Percentiles rank a stretch among this genome's conserved stretches.
Conservation (phyloP, 1,284 basidiomycete genomes). For the Ceratobasidium sp. region DNA sequence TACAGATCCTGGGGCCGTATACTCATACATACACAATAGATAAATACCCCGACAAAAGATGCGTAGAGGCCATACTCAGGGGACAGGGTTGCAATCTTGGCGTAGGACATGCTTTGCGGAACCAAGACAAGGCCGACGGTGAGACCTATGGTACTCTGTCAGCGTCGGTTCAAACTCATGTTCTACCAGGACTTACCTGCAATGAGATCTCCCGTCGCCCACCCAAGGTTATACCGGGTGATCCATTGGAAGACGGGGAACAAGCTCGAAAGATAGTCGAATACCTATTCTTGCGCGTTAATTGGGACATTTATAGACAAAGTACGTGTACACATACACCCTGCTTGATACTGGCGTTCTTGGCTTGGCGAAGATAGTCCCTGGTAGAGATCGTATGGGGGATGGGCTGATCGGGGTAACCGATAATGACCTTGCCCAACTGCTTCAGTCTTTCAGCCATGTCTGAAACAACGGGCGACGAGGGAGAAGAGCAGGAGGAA, state of each 20-base stretch:
- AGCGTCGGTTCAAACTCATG: neutral
- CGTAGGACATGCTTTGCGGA: constrained; percentile 72
- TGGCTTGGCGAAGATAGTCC: constrained; percentile 58
- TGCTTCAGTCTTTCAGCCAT: constrained; percentile 42
- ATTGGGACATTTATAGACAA: constrained; percentile 19
- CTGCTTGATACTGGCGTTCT: constrained; percentile 54
- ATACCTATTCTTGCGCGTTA: constrained; percentile 53
- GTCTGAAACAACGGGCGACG: neutral
- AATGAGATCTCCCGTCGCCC: constrained; percentile 79
- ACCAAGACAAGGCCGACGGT: constrained; percentile 92
- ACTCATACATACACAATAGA: constrained; percentile 69
- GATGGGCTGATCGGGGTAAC: constrained; percentile 63
- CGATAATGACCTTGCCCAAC: constrained; percentile 60
- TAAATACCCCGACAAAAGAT: constrained; percentile 85
- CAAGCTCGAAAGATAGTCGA: constrained; percentile 67
- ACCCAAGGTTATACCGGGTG: constrained; percentile 77
- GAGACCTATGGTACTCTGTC: constrained; percentile 55
- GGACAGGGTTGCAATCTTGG: constrained; percentile 80
- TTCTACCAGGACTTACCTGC: constrained; percentile 55
- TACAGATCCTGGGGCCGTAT: constrained; percentile 23
- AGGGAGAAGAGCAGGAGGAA: constrained; percentile 6
- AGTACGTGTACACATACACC: constrained; percentile 60
- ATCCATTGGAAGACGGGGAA: constrained; percentile 88
- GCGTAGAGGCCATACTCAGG: constrained; percentile 94
- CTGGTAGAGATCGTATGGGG: constrained; percentile 60